Evolutionary conservation across 2,329 filamentous ascomycete species (phyloP).

Genomic region (Akanthomyces dipterigenus): DNA sequence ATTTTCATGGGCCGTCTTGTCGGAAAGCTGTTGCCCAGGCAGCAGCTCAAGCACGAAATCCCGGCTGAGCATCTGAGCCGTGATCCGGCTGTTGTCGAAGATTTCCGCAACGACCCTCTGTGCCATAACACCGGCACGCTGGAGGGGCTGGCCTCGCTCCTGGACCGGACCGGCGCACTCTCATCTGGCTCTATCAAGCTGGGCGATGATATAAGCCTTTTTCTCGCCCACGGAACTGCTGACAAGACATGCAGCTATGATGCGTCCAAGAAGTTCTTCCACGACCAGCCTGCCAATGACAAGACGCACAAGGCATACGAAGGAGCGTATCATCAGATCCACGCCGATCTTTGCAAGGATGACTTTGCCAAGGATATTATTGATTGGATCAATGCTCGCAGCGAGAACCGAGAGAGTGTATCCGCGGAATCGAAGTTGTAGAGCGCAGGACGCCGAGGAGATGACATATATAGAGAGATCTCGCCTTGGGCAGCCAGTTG

Average conservation of each 20-base stretch:
- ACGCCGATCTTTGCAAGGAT: constrained; percentile 50
- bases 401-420: constrained; percentile 16
- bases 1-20: constrained; percentile 62
- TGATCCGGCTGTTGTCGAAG: constrained; percentile 55
- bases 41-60: constrained; percentile 61
- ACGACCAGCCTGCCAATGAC: constrained; percentile 54
- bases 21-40: constrained; percentile 58
- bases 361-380: constrained; percentile 53
- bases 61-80: constrained; percentile 58
- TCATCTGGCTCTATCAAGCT: constrained; percentile 47
- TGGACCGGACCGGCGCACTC: constrained; percentile 64
- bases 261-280: constrained; percentile 58
- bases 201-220: constrained; percentile 54
- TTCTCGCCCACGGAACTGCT: constrained; percentile 68
- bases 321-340: constrained; percentile 71
- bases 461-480: neutral
- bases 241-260: constrained; percentile 64
- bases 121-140: constrained; percentile 81
- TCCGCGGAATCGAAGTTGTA: constrained; percentile 32
- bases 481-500: neutral
- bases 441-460: neutral
- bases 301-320: constrained; percentile 67
- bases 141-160: constrained; percentile 68
- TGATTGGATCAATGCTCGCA: constrained; percentile 56
- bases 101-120: constrained; percentile 59